Base-by-base conservation (phyloP, 148 eudicot genomes). In the Vaccinium vitisidaea region DNA sequence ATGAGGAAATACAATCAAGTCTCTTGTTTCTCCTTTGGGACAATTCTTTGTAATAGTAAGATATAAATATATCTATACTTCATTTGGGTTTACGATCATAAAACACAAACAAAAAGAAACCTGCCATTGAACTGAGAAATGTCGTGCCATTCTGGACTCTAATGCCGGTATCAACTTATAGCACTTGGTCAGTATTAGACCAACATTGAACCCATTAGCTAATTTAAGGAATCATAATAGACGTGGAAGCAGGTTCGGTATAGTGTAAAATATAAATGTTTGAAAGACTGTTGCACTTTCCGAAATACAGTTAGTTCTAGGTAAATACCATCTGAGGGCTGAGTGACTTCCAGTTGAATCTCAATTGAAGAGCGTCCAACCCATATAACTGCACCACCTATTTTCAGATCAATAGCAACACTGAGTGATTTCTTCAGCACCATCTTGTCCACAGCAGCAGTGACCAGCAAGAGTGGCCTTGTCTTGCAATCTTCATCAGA, bases 401-500 rank as follows among this genome's bases (percentile, higher is more conserved):
- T 89, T 87, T 86, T 93, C 80, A 97, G 86, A 87, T 97, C 98
- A 88, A 84, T 53, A 80, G 93, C 94, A 54, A 95, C 98, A 84
- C 95, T 92, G 82, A 97, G 88, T 75, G 99, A 90, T 89, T 91
- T 92, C 88, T 90, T 95, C 81, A 97, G 88, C 85, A 93, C 98
- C 87, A 97, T 93, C 88, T 91, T 95, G 92, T 97, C 99, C 18
- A 95, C 98, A 81, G 98, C 93, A 83, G 99, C 98, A 76, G 99
- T 97, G 14, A 93, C 99, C 79, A 97, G 84, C 89, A 93, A 86
- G 83, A 95, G 88, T 36, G 99, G 99, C 84, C 98, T 90, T 86
- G 99, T 97, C 55, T 90, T 92, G 93, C 90, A 91, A 84, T 95
- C 98, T 84, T 90, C 94, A 82, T 95, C 98, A 63, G 95, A 90